phyloP scores from a whole-genome alignment of 2,329 filamentous ascomycete species.

The Monilinia aucupariae region DNA sequence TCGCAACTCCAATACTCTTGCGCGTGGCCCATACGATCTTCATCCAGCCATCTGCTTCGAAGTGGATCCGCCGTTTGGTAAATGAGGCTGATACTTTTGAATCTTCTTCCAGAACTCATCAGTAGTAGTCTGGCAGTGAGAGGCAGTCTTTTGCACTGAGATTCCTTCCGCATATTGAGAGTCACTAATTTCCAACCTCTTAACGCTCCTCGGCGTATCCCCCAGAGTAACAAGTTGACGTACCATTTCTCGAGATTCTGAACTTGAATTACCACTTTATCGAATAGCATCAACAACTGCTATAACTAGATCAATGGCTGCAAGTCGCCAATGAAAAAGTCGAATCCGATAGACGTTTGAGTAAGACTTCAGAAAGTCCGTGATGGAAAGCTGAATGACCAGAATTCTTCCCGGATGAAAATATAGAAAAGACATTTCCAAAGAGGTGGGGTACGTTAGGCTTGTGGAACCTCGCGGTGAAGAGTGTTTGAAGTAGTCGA shows the following conservation, averaged over 20 bases:
- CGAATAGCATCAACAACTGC: conserved; percentile 25
- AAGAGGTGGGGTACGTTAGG: not conserved
- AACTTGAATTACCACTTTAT: conserved; percentile 16
- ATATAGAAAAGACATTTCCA: not conserved
- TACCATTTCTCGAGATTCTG: conserved; percentile 27
- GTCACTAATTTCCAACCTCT: conserved; percentile 29
- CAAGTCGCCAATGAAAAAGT: conserved; percentile 31
- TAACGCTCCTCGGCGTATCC: conserved; percentile 29
- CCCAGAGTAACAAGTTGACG: conserved; percentile 26
- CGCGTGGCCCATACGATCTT: conserved; percentile 33
- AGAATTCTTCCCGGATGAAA: not conserved
- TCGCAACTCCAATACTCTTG: conserved; percentile 30
- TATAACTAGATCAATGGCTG: conserved; percentile 27
- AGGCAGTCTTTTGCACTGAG: conserved; percentile 27
- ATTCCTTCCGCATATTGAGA: conserved; percentile 23
- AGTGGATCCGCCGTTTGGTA: conserved; percentile 11
- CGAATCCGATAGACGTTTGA: conserved; percentile 11
- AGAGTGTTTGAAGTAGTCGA: not conserved
- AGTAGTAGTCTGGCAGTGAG: conserved; percentile 31
- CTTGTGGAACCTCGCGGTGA: not conserved
- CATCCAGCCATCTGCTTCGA: conserved; percentile 20
- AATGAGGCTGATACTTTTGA: conserved; percentile 30
- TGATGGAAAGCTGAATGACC: not conserved
- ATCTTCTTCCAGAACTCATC: conserved; percentile 31
- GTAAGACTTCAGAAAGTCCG: not conserved